Evolutionary conservation across 768 basidiomycete species (phyloP), one percentile per base, ranked within the genome.

Genomic region (Suillus clintonianus): DNA sequence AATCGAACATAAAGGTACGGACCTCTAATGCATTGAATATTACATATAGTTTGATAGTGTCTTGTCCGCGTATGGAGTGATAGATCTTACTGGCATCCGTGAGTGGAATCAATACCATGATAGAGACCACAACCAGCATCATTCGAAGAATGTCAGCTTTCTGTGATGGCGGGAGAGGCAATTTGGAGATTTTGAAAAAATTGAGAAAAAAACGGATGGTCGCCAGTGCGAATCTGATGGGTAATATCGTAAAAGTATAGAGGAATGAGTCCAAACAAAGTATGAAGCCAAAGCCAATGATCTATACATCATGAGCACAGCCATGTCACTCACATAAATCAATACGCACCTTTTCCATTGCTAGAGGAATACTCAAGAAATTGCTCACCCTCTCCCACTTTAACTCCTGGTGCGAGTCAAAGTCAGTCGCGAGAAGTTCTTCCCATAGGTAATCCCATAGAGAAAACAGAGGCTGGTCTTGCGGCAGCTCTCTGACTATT

Each of bases 1-100:
- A 50, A 11, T 4, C n/a, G 27, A 15, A 47, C 43, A 47, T 5
- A 13, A 67, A n/a, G 24, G 32, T 59, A 74, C 88, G 62, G 76
- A 97, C 97, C 85, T 99, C 97, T 8, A 99, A 83, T 13, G 95
- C 96, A 75, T 98, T 99, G 79, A 98, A 99, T 58, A 99, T 97
- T 64, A 99, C 97, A 79, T 99, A 99, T 56, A 99, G 78, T 79
- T 99, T 99, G 80, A 99, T 97, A 3, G 95, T 97, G 69, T 99
- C 97, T 76, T 99, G 97, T 0, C 96, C 97, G 24, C 97, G 89
- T 61, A 99, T 98, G 17, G 90, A 91, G 71, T 99, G 97, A 70
- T 99, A 99, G 68, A 99, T 97, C 80, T 96, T 95, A 77, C 95
- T 97, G 11, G 95, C 92, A 72, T 99, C 97, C 8, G 96, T 95